A percentile compares a stretch with the other conserved stretches of the same genome.
Evolutionary conservation across 257 asterid genomes (phyloP).

Genomic region (Anisodus tanguticus): DNA sequence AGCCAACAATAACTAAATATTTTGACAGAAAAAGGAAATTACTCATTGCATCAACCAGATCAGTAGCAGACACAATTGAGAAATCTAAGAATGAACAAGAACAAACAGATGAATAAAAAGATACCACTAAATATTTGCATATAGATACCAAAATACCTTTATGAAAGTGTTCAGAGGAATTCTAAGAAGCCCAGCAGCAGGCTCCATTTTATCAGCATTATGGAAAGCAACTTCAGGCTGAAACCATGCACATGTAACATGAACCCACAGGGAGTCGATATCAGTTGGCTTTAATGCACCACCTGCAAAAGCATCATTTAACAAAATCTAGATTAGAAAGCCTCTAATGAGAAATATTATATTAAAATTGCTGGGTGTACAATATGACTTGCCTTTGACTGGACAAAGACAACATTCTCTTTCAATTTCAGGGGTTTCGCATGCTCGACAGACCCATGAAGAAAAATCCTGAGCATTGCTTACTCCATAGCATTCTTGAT

Average conservation of each 20-base stretch:
- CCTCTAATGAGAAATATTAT: neutral
- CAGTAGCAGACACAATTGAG: constrained; percentile 9
- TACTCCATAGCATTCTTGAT: constrained; percentile 97
- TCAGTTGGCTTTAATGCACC: constrained; percentile 98
- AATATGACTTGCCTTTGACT: constrained; percentile 71
- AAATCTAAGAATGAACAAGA: neutral
- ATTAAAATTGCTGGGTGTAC: neutral
- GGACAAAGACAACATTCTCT: constrained; percentile 95
- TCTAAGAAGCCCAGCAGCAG: constrained; percentile 79
- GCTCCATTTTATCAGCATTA: constrained; percentile 86
- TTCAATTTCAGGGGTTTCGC: constrained; percentile 88
- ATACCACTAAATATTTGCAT: constrained; percentile 13
- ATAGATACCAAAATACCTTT: constrained; percentile 52
- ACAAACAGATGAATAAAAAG: neutral
- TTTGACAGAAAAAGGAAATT: constrained; percentile 17
- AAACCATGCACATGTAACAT: constrained; percentile 95
- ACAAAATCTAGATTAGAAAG: constrained; percentile 28
- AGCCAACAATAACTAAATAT: neutral
- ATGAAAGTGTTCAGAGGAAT: constrained; percentile 70
- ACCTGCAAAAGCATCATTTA: constrained; percentile 58
- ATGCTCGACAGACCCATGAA: constrained; percentile 96
- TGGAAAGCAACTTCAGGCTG: constrained; percentile 84
- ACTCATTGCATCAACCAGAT: constrained; percentile 4
- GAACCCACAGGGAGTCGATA: constrained; percentile 81
- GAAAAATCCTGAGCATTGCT: constrained; percentile 67